Base-by-base conservation (phyloP, 805 yeast genomes). In the Starmerella ratchasimensis region DNA sequence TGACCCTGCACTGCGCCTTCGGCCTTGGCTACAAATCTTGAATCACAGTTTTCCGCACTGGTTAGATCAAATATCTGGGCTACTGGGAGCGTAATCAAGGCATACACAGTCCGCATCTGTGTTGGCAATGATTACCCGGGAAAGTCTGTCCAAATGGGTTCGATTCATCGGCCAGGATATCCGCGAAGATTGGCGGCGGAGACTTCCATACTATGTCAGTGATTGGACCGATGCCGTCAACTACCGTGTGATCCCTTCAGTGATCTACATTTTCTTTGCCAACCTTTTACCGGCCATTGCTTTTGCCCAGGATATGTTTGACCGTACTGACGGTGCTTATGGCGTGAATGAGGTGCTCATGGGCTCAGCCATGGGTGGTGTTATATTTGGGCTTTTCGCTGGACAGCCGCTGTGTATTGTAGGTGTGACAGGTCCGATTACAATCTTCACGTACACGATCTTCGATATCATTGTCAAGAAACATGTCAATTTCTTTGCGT, bases 261-360 rank as follows among this genome's bases (percentile, higher is more conserved):
- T 83, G 0, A 60, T 80, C 1, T 83, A 71, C 55, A 79, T 90
- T 11, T 88, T 79, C 57, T 84, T 90, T 65, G 84, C 94, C 30
- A 88, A 90, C 41, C 40, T 88, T 31, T 64, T 88, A 27, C 97
- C 97, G 2, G 96, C 96, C 0, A 68, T 88, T 29, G 95, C 97
- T 0, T 88, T 88, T 65, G 93, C 96, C 0, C 95, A 83, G 53
- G 97, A 88, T 55, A 80, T 88, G 94, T 86, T 84, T 57, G 94
- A 86, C 56, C 76, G 82, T 44, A 88, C 98, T 0, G 61, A 79
- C 34, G 74, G 80, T 47, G 68, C 86, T 10, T 88, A 83, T 51
- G 98, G 98, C 3, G 79, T 90, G 3, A 90, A 88, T 53, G 98
- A 88, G 53, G 79, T 88, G 2, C 63, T 88, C 18, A 52, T 90